Evolutionary conservation across 2,329 filamentous ascomycete genomes (phyloP), one percentile per base, ranked within the genome.

Genomic region (Achaetomium macrosporum): DNA sequence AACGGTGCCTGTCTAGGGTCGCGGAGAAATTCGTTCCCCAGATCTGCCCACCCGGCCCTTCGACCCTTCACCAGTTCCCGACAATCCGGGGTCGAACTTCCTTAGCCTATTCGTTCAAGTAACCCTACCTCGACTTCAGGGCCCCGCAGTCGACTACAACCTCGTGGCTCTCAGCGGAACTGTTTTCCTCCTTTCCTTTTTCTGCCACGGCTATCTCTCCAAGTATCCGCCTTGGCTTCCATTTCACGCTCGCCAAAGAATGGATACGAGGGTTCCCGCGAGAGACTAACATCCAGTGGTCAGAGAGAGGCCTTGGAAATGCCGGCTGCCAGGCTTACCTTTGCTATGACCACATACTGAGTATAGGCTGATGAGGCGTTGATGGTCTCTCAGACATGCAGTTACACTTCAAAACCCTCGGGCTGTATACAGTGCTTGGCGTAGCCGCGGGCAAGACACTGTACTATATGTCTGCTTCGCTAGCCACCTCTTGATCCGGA

Each of bases 151-250:
- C 12, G 17, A 10, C 8, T 35, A n/a, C 25, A 25, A 7, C 25
- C 25, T 25, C 4, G 25, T 25, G 25, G 7, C 16, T 8, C 33
- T 20, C n/a, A n/a, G n/a, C 51, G 48, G 45, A 57, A 31, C 13
- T 30, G 25, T 6, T 43, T 43, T 36, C 43, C 40, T 49, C 20
- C 31, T 57, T 53, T 12, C 47, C 50, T 31, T n/a, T 51, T 51
- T 50, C 33, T 47, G 40, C 11, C 33, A 36, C 16, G 44, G n/a
- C 7, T 47, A 7, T 15, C 17, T 25, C n/a, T 25, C n/a, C n/a
- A 36, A 49, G 17, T n/a, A 33, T 37, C 53, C 51, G 53, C 30
- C 53, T 58, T 56, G 56, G 53, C 56, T 56, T 50, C 53, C 53
- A 52, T 52, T 53, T 44, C 19, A 39, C 13, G 30, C n/a, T 19